Base-by-base conservation (phyloP, 805 yeast species). In the Pichia membranifaciens region DNA sequence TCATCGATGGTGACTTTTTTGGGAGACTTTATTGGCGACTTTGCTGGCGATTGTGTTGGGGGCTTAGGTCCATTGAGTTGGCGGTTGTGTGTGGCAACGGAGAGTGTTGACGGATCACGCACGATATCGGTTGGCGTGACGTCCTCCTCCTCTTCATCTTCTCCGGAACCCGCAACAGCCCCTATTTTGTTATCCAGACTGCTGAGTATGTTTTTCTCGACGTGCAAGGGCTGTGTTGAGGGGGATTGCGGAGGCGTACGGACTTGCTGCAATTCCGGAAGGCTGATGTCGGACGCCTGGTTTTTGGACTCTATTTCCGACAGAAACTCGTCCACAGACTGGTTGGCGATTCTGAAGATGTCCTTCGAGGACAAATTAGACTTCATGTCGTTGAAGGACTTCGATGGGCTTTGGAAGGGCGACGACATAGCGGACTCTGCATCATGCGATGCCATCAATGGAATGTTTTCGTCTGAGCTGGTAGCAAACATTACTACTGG, bases 281-380 rank as follows among this genome's bases (percentile, higher is more conserved):
- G 31, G 15, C 49, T 43, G 5, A 50, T 41, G 16, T 46, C 50
- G 28, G 36, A 37, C 2, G 32, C 22, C 7, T 45, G 45, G 22
- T 44, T 49, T n/a, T 53, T 50, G 6, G 60, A 40, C 36, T 50
- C 48, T 21, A 61, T 58, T 43, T 64, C 68, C 50, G 62, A 61
- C 17, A 71, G 48, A 12, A 71, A 57, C 40, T 69, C 71, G 43
- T 69, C 73, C 10, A 69, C 73, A 1, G 73, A 69, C 41, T 64
- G 65, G 50, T 64, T 62, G 15, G 62, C 62, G 33, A 54, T 48
- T 28, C 51, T 57, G 53, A 65, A 61, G 20, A 61, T 52, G 28
- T 59, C 62, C 17, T 52, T 46, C 8, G 51, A 32, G 7, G 51
- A 40, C 34, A 44, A 13, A 20, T 43, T 38, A 13, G 45, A 37